phyloP scores from a whole-genome alignment of 257 asterid genomes.

The Hygrophila difformis region DNA sequence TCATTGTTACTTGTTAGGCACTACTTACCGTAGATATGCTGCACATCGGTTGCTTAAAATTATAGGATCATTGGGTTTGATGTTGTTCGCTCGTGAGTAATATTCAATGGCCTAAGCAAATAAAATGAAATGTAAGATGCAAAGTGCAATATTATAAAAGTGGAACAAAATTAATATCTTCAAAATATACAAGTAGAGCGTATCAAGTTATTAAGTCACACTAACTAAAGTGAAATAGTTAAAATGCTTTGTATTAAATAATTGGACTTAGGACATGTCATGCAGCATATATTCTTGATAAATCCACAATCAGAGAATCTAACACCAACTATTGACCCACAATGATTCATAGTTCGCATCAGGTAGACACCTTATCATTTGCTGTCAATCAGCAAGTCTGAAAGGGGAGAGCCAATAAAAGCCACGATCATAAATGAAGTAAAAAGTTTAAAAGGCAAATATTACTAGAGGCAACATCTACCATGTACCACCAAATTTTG shows the following conservation, averaged over 20 bases:
- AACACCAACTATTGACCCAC: neutral
- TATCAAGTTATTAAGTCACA: neutral
- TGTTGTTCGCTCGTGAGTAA: constrained; percentile 70
- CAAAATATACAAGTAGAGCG: too few relatives aligned
- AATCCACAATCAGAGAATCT: constrained; percentile 1
- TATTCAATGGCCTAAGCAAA: constrained; percentile 61
- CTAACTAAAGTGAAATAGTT: neutral
- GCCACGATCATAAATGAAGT: neutral
- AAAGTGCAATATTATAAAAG: neutral
- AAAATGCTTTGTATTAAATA: constrained; percentile 1
- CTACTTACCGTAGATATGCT: constrained; percentile 68
- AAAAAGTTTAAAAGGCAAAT: neutral
- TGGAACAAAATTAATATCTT: too few relatives aligned
- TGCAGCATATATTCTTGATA: neutral
- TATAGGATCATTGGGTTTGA: constrained; percentile 58
- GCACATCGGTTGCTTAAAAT: constrained; percentile 79
- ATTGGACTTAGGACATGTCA: neutral
- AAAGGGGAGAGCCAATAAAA: neutral
- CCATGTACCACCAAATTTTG: too few relatives aligned
- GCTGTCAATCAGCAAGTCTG: too few relatives aligned
- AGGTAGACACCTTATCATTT: neutral
- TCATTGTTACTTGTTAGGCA: neutral
- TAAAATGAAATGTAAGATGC: constrained; percentile 11
- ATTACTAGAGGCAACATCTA: too few relatives aligned
- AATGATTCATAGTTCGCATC: neutral